phyloP scores from a whole-genome alignment of 352 stramenopile genomes.

The Aphanomyces stellatus region DNA sequence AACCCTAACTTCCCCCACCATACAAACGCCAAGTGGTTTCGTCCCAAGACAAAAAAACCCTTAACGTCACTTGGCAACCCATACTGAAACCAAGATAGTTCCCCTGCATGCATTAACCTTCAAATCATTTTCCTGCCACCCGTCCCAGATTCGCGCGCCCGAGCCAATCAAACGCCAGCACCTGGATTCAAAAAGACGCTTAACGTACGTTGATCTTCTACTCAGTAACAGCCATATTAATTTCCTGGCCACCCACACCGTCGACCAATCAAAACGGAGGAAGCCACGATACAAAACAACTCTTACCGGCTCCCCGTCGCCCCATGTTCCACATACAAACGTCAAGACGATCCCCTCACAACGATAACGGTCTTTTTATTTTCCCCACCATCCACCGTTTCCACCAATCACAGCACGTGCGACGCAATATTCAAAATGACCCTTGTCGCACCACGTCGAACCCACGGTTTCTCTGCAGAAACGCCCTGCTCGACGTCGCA shows the following conservation, averaged over 20 bases:
- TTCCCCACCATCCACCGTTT: no score
- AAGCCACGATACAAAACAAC: neutral
- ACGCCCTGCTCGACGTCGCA: no score
- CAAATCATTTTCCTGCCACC: conserved; percentile 6
- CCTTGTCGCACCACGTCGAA: no score
- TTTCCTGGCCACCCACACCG: neutral
- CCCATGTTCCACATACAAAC: no score
- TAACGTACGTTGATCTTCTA: conserved; percentile 8
- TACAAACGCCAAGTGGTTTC: conserved; percentile 1
- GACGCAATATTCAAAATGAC: no score
- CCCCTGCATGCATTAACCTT: neutral
- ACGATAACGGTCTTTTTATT: neutral
- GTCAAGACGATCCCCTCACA: neutral
- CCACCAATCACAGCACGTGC: no score
- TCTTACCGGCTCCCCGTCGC: no score
- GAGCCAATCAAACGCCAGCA: neutral
- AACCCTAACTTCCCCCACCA: neutral
- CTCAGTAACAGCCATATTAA: neutral
- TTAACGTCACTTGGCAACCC: neutral
- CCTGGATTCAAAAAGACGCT: conserved; percentile 4
- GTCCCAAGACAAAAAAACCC: neutral
- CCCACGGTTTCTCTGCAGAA: no score
- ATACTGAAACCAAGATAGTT: conserved; percentile 6
- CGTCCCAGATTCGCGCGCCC: neutral
- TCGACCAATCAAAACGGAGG: neutral